Evolutionary conservation across 306 rosid species (phyloP), one percentile per base, ranked within the genome.

Genomic region (Cyamopsis tetragonoloba): DNA sequence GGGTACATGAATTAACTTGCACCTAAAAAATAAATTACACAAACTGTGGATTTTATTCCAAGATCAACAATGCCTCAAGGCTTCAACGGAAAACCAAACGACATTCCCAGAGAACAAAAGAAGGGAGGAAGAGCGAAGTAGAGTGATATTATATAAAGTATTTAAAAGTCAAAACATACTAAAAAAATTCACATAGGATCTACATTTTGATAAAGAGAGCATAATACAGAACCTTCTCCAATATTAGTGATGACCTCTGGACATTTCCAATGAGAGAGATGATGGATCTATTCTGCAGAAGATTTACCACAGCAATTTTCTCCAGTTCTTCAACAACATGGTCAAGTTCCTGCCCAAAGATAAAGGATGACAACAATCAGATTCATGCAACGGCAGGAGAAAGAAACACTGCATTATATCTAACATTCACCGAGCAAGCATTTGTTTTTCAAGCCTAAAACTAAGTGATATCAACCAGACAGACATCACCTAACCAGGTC

Each of bases 221-320:
- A 37, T 43, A 74, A 20, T 38, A 61, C 54, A 50, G 59, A 74
- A 93, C 98, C 97, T 88, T 89, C 79, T 93, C 98, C 78, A 93
- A 84, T 81, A 93, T 88, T 49, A 86, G 86, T 19, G 98, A 89
- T 61, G 98, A 93, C 71, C 72, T 84, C 86, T 89, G 97, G 63
- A 88, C 97, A 79, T 93, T 89, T 75, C 98, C 98, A 42, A 93
- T 93, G 64, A 93, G 98, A 70, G 98, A 93, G 64, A 93, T 93
- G 41, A 93, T 93, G 60, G 98, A 93, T 79, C 96, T 77, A 72
- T 75, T 89, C 74, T 93, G 98, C 41, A 93, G 95, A 59, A 93
- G 98, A 73, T 89, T 83, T 46, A 93, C 97, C 43, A 89, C 89
- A 22, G 98, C 96, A 69, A 93, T 90, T 77, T 93, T 93, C 87